phyloP scores from a whole-genome alignment of 2,329 filamentous ascomycete species.

The Neofusicoccum parvum region DNA sequence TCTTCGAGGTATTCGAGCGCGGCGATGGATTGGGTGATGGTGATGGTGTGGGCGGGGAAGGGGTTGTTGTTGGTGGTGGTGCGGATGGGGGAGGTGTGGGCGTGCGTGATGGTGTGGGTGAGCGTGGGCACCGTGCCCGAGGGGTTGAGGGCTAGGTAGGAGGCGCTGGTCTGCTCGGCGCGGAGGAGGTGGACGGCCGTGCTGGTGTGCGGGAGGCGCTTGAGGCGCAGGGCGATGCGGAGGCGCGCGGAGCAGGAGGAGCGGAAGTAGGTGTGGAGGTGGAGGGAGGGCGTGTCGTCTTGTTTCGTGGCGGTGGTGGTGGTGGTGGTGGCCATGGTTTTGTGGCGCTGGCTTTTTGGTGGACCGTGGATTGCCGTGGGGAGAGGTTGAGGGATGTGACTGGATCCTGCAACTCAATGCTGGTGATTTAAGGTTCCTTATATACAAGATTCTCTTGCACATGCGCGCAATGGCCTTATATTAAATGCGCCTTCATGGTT shows the following conservation, averaged over 20 bases:
- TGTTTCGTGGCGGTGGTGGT: neutral
- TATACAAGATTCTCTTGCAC: too few species aligned
- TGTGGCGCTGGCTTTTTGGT: neutral
- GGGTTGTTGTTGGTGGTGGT: too few species aligned
- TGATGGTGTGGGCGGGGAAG: constrained; percentile 37
- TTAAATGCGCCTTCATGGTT: neutral
- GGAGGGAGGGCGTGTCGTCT: constrained; percentile 23
- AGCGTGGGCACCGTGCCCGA: constrained; percentile 41
- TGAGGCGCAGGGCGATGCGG: constrained; percentile 51
- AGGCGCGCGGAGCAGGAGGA: constrained; percentile 65
- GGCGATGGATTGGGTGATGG: constrained; percentile 53
- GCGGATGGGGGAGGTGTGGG: constrained; percentile 16
- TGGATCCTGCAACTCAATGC: neutral
- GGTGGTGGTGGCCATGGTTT: neutral
- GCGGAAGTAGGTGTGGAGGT: constrained; percentile 62
- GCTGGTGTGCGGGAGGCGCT: constrained; percentile 52
- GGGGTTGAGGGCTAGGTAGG: constrained; percentile 55
- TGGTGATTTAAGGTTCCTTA: too few species aligned
- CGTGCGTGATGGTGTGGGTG: constrained; percentile 35
- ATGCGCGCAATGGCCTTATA: neutral
- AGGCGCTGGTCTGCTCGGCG: constrained; percentile 50
- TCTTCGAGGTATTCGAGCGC: constrained; percentile 67
- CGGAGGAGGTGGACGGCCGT: constrained; percentile 58
- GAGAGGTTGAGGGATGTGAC: neutral
- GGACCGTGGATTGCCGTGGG: neutral